phyloP scores from a whole-genome alignment of 441 rosid species.

The Gossypium schwendimanii region DNA sequence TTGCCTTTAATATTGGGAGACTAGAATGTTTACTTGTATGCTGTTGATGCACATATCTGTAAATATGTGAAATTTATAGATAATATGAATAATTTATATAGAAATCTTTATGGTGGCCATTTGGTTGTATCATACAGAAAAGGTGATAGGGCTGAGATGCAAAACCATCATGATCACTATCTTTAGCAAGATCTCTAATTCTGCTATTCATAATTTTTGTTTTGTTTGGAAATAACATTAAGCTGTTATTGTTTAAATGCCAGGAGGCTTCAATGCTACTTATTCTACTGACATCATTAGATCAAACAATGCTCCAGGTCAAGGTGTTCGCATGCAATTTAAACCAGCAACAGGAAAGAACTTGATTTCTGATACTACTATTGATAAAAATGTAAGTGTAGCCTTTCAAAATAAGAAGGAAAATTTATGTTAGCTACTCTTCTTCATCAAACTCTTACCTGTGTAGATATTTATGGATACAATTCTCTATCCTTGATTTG shows the following conservation, averaged over 20 bases:
- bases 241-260: constrained; percentile 4
- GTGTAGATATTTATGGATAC: not conserved
- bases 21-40: not conserved
- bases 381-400: constrained; percentile 63
- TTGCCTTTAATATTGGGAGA: not conserved
- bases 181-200: not conserved
- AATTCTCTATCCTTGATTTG: not conserved
- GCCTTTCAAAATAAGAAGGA: not conserved
- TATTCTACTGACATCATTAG: constrained; percentile 41
- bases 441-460: not conserved
- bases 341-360: constrained; percentile 53
- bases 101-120: not conserved
- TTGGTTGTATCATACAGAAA: not conserved
- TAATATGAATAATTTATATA: not conserved
- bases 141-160: not conserved
- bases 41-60: not conserved
- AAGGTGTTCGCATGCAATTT: constrained; percentile 55
- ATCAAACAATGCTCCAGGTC: constrained; percentile 41
- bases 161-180: not conserved
- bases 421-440: not conserved
- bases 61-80: not conserved
- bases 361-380: constrained; percentile 37
- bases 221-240: not conserved
- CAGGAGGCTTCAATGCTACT: constrained; percentile 54
- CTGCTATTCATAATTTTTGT: not conserved